phyloP scores from a whole-genome alignment of 148 eudicot species.

The Beta vulgaris region DNA sequence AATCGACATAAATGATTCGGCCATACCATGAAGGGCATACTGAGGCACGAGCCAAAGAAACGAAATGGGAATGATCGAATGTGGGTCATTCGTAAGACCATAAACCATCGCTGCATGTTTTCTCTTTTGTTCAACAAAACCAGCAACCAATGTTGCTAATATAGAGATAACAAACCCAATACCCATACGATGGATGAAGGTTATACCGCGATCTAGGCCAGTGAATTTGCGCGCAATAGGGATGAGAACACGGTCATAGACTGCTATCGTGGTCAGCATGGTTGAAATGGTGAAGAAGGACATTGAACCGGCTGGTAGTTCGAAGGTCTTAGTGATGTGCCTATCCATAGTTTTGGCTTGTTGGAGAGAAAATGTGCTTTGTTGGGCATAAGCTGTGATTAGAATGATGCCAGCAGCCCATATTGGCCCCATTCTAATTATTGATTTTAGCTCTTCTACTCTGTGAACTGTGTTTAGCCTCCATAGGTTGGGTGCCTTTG shows the following conservation, averaged over 20 bases:
- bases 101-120: constrained; percentile 35
- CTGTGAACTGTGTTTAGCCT: constrained; percentile 70
- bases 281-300: constrained; percentile 63
- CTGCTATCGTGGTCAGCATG: constrained; percentile 63
- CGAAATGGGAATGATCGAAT: constrained; percentile 44
- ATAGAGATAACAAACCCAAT: constrained; percentile 68
- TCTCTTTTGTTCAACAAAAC: constrained; percentile 61
- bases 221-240: constrained; percentile 57
- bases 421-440: constrained; percentile 86
- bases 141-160: constrained; percentile 70
- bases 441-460: constrained; percentile 73
- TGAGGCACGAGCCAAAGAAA: constrained; percentile 78
- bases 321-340: constrained; percentile 51
- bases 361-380: constrained; percentile 79
- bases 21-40: constrained; percentile 70
- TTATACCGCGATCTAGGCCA: constrained; percentile 61
- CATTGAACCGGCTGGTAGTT: constrained; percentile 90
- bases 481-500: constrained; percentile 64
- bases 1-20: constrained; percentile 87
- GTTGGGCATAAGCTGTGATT: constrained; percentile 84
- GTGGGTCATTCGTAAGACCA: constrained; percentile 28
- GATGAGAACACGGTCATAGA: constrained; percentile 74
- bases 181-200: constrained; percentile 82
- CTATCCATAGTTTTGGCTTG: constrained; percentile 86
- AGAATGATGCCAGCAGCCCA: constrained; percentile 86